Evolutionary conservation across 345 rosid genomes (phyloP), one percentile per base, ranked within the genome.

Genomic region (Lepidium aucheri): DNA sequence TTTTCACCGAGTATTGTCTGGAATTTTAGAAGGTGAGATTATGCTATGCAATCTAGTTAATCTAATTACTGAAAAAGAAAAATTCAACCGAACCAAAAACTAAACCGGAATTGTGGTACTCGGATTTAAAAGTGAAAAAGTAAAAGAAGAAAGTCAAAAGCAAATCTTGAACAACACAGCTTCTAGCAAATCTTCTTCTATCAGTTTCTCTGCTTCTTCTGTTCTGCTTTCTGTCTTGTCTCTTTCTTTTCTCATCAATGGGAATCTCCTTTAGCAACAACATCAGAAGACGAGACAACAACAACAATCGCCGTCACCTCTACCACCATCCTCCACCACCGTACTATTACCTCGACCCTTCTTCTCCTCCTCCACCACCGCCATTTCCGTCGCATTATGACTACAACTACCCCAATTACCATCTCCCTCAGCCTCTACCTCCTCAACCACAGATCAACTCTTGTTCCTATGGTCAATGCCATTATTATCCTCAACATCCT

Each of bases 201-300:
- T 49, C 73, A 32, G 52, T 68, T 52, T 28, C 15, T 59, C 39
- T 42, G 51, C 65, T 60, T 22, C 53, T 60, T 46, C 51, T 57
- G 28, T 65, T 42, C 17, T 47, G 59, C 65, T 63, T 62, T 52
- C 45, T 24, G 54, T 54, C 63, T 63, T 55, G 42, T 68, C 59
- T 68, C 59, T 49, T 39, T 68, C 58, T 58, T 34, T 47, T 22
- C 44, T 17, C 60, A 38, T 44, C 65, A 52, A 91, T 85, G 98
- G 95, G 98, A 11, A 76, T 85, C 78, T 85, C 96, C 56, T 84
- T 80, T 56, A 72, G 59, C 77, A 84, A 79, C 76, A 86, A 52
- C 74, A 86, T 60, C 74, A 60, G 95, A 54, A 81, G 96, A 76
- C 82, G 98, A 80, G 77, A 81, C 62, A 77, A 49, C 77, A 84